These are phyloP conservation scores for Backusella circina DNA, from an alignment of 192 early-diverging fungal genomes.

Conservation along the genomic window DNA sequence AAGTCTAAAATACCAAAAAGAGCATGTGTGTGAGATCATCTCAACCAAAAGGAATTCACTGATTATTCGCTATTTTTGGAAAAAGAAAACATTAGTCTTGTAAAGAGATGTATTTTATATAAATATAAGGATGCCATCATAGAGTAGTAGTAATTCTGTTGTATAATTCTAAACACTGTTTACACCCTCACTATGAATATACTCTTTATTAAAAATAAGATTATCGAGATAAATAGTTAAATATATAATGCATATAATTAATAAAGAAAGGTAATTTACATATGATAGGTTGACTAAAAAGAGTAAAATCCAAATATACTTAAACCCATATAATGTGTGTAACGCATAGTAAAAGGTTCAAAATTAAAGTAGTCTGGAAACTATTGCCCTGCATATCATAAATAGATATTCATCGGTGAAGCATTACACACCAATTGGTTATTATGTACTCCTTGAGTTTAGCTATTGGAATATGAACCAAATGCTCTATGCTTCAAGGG, in stretches of 20 bases:
- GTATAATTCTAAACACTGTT: not conserved
- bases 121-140: not conserved
- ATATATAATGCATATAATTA: not conserved
- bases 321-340: not conserved
- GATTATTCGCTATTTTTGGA: not conserved
- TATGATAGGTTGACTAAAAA: not conserved
- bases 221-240: not conserved
- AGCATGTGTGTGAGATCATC: not conserved
- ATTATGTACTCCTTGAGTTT: not conserved
- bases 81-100: not conserved
- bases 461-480: not conserved
- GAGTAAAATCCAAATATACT: not conserved
- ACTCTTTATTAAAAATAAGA: not conserved
- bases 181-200: not conserved
- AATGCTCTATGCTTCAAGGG: not conserved
- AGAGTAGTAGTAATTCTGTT: not conserved
- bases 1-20: not conserved
- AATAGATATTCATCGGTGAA: not conserved
- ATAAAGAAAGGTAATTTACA: not conserved
- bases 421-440: too few relatives aligned
- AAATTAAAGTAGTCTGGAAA: not conserved
- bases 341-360: not conserved
- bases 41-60: not conserved
- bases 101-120: not conserved
- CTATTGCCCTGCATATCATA: not conserved